phyloP scores from a whole-genome alignment of 176 grass and related monocot species.

The Raddia guianensis region DNA sequence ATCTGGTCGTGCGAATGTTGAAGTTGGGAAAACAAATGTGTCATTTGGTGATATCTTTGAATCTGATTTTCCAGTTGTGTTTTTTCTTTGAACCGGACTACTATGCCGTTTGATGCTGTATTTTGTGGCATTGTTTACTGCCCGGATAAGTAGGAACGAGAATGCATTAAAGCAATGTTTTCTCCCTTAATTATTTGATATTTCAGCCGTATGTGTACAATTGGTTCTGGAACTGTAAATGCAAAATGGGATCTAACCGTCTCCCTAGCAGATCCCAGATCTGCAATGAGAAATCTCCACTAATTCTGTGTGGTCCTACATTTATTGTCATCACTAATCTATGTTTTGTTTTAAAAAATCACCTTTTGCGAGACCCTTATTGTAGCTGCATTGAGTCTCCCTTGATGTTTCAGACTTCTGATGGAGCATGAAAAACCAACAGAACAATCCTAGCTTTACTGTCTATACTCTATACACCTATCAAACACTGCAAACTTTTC shows the following conservation, averaged over 20 bases:
- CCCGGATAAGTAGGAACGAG: background rate
- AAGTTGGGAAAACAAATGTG: background rate
- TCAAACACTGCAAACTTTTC: conserved; percentile 19
- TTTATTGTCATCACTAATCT: conserved; percentile 6
- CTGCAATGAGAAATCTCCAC: background rate
- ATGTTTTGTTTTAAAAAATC: background rate
- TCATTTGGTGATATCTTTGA: background rate
- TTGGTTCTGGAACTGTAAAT: background rate
- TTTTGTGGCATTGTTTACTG: background rate
- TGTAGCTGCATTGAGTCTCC: conserved; percentile 9
- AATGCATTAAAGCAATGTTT: background rate
- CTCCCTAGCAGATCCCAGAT: background rate
- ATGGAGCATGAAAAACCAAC: conserved; percentile 23
- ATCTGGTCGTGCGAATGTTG: conserved; percentile 2
- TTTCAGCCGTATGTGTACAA: background rate
- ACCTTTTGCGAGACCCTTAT: background rate
- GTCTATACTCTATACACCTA: conserved; percentile 2
- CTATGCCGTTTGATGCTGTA: background rate
- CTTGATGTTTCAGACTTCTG: background rate
- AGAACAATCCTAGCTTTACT: background rate
- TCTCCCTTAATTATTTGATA: background rate
- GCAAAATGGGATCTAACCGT: background rate
- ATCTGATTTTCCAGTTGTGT: background rate
- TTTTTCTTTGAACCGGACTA: background rate
- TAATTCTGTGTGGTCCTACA: background rate